Percentiles rank a stretch among this genome's conserved stretches.
These are phyloP conservation scores for Collybiopsis luxurians DNA, from an alignment of 768 basidiomycete genomes.

Conservation along the genomic window DNA sequence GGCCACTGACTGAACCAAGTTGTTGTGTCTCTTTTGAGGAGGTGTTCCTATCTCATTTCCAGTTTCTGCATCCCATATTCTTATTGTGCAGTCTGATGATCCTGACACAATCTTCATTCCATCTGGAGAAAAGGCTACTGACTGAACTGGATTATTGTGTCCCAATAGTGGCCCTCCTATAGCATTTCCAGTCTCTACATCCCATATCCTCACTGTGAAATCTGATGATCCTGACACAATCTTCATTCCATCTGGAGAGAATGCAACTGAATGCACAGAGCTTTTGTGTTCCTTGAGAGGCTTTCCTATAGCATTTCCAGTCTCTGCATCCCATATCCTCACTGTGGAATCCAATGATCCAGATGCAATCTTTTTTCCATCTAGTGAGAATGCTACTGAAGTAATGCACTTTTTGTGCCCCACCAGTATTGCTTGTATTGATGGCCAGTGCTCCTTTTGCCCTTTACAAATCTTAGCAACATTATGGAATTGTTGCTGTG, in stretches of 20 bases:
- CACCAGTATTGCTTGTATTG: not conserved
- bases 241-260: not conserved
- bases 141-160: slow-evolving; percentile 6
- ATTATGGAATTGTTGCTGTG: not conserved
- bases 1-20: not conserved
- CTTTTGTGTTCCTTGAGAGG: not conserved
- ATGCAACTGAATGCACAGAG: not conserved
- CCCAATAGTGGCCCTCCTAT: not conserved
- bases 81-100: too few species aligned
- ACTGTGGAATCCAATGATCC: not conserved
- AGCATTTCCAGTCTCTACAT: not conserved
- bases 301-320: not conserved
- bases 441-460: not conserved
- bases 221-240: not conserved
- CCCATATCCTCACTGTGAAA: not conserved
- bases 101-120: slow-evolving; percentile 31
- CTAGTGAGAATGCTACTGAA: not conserved
- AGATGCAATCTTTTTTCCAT: not conserved
- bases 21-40: slow-evolving; percentile 2
- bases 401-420: slow-evolving; percentile 3
- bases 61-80: slow-evolving; percentile 31
- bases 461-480: not conserved
- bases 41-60: slow-evolving; percentile 22
- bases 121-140: slow-evolving; percentile 46
- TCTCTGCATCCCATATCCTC: not conserved